Percentiles rank a stretch among this genome's conserved stretches.
Evolutionary conservation across 805 yeast species (phyloP).

Genomic region (Hanseniaspora jakobsenii): DNA sequence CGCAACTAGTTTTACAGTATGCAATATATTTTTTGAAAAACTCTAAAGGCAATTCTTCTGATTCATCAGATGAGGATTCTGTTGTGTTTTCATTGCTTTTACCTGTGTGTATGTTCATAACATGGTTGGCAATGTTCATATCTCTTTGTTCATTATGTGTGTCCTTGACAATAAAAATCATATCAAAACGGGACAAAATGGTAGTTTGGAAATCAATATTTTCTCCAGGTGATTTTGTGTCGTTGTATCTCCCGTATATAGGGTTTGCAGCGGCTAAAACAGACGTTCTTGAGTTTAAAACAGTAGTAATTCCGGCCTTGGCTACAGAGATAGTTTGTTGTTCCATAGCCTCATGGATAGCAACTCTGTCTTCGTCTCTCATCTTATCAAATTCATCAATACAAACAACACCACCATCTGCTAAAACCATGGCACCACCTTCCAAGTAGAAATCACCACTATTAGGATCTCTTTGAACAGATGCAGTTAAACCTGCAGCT

Average conservation of each 20-base stretch:
- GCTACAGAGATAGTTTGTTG: conserved; percentile 98
- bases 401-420: conserved; percentile 98
- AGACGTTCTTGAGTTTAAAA: conserved; percentile 87
- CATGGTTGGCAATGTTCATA: conserved; percentile 83
- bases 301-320: conserved; percentile 96
- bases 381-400: conserved; percentile 98
- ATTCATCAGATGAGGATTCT: conserved; percentile 38
- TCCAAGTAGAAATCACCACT: conserved; percentile 89
- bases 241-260: conserved; percentile 91
- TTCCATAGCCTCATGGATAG: conserved; percentile 99
- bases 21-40: conserved; percentile 87
- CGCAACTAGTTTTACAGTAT: conserved; percentile 80
- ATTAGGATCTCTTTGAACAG: conserved; percentile 81
- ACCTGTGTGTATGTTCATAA: conserved; percentile 87
- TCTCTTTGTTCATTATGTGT: conserved; percentile 82
- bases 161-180: conserved; percentile 95
- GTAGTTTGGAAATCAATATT: conserved; percentile 97
- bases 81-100: conserved; percentile 33
- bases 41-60: conserved; percentile 53
- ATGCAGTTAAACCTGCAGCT: conserved; percentile 98
- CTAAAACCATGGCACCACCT: conserved; percentile 99
- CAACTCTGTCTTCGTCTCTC: conserved; percentile 98
- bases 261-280: conserved; percentile 98
- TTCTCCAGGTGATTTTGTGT: conserved; percentile 91
- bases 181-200: conserved; percentile 91